These are phyloP conservation scores for Acanthamoeba castellanii DNA, from an alignment of 208 protist species.

Conservation along the genomic window DNA sequence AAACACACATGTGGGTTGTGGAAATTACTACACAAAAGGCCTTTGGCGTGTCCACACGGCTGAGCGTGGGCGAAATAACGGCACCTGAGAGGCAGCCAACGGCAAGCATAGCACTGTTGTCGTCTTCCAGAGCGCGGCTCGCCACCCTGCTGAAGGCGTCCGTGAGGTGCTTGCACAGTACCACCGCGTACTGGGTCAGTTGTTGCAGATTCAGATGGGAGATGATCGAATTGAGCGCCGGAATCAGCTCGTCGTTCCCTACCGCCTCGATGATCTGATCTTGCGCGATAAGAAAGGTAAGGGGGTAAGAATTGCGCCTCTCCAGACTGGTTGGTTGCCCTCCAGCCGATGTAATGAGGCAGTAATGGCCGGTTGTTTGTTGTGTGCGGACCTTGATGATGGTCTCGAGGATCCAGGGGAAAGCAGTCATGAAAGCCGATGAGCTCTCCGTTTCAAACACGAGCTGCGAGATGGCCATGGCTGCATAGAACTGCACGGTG, in stretches of 20 bases:
- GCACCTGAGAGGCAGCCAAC: conserved; percentile 5
- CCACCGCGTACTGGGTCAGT: not conserved
- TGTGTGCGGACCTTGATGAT: not conserved
- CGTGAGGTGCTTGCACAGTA: not conserved
- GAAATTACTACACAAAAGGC: no score
- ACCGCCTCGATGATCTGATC: not conserved
- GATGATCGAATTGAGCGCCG: conserved; percentile 22
- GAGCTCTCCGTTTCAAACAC: not conserved
- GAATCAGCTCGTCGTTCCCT: conserved; percentile 1
- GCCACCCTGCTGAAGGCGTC: not conserved
- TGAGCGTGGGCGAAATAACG: not conserved
- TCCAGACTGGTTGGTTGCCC: no score
- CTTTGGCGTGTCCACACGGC: not conserved
- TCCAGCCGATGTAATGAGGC: no score
- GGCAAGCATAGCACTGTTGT: conserved; percentile 7
- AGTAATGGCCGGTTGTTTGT: no score
- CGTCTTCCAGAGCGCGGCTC: not conserved
- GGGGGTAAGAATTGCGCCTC: no score
- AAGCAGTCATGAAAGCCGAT: not conserved
- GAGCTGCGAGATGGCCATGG: conserved; percentile 8
- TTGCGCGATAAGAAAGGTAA: not conserved
- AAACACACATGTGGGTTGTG: no score
- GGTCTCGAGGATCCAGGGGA: not conserved
- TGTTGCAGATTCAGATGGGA: not conserved
- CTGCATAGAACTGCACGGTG: not conserved